Percentiles rank a stretch among this genome's conserved stretches.
phyloP scores from a whole-genome alignment of 2,329 filamentous ascomycete species.

The Pyricularia grisea region DNA sequence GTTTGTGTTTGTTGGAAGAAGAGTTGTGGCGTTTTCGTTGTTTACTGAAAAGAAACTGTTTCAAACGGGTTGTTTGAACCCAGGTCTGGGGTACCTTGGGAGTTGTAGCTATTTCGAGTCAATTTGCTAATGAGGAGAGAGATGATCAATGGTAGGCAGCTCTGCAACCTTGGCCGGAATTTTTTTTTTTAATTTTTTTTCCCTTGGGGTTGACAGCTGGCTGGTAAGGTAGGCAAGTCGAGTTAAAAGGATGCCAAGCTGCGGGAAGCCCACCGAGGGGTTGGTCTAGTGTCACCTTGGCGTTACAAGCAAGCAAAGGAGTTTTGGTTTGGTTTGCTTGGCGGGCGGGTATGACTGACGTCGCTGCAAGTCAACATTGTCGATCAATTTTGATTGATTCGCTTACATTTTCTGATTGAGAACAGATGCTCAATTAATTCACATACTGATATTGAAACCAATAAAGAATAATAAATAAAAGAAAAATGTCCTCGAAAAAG shows the following conservation, averaged over 20 bases:
- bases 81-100: not conserved
- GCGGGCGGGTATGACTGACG: not conserved
- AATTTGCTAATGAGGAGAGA: not conserved
- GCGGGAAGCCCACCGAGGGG: not conserved
- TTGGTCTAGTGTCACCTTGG: not conserved
- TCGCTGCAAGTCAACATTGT: not conserved
- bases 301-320: not conserved
- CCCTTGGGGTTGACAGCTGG: not conserved
- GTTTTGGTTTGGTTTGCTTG: not conserved
- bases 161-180: not conserved
- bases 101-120: not conserved
- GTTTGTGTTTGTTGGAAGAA: no score
- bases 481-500: slow-evolving; percentile 25
- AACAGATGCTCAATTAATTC: not conserved
- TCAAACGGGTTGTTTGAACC: no score
- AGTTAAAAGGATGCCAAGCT: not conserved
- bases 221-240: not conserved
- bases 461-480: not conserved
- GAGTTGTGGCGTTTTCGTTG: not conserved
- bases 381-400: not conserved
- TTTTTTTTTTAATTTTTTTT: not conserved
- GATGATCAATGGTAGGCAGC: not conserved
- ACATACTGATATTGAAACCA: not conserved
- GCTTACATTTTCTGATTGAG: not conserved
- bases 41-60: not conserved